Conservation (phyloP, 2,329 filamentous ascomycete genomes). For the Pyricularia pennisetigena region DNA sequence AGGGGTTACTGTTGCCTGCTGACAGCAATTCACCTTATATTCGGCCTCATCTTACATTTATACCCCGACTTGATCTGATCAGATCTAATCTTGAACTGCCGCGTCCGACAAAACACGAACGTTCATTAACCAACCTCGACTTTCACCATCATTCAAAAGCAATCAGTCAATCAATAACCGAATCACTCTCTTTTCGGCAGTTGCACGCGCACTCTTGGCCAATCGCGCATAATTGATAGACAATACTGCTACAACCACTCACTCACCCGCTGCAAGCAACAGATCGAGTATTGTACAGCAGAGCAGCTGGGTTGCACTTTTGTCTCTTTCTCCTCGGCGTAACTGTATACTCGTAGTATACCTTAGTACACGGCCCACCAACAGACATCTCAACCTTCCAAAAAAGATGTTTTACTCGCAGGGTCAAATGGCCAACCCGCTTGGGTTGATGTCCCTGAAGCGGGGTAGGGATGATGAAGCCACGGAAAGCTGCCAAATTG, state of each 20-base stretch:
- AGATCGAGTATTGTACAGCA: not conserved
- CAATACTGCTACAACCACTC: not conserved
- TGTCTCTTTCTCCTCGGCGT: not conserved
- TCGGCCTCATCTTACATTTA: not conserved
- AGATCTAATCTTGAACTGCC: not conserved
- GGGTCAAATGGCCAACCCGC: not conserved
- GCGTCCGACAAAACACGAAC: not conserved
- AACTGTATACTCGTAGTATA: not conserved
- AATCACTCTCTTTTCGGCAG: not conserved
- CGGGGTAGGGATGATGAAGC: slow-evolving; percentile 34
- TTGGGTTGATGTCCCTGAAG: slow-evolving; percentile 25
- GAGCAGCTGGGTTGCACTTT: not conserved
- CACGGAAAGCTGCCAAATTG: slow-evolving; percentile 20
- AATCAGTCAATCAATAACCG: not conserved
- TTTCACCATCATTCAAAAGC: not conserved
- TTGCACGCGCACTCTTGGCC: not conserved
- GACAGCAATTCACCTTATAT: not conserved
- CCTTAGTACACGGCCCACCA: not conserved
- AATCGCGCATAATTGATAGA: not conserved
- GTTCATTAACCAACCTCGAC: not conserved
- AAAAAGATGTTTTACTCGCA: not conserved
- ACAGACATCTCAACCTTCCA: not conserved
- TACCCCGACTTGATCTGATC: not conserved
- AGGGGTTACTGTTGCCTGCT: not conserved
- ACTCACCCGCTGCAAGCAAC: not conserved